Evolutionary conservation across 208 protist species (phyloP), one percentile per base, ranked within the genome.

Genomic region (Borovskyia barvae): DNA sequence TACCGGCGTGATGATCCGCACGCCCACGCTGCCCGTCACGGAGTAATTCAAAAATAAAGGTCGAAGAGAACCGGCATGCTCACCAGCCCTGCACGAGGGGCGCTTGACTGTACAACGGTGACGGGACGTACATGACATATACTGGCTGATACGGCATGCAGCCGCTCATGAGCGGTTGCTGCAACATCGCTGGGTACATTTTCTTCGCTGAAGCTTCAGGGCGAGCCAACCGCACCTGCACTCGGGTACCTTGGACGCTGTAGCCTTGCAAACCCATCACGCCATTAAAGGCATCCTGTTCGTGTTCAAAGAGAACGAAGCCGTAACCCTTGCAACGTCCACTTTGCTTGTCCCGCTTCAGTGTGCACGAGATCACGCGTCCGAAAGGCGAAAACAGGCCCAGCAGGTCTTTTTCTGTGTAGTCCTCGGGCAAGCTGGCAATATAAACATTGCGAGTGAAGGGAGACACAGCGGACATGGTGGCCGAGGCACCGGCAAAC

Each of bases 391-490:
- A 51, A 55, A 94, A 94, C 24, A 94, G 69, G 32, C 68, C 70
- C 25, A 75, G 66, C 5, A 94, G 74, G 47, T 87, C 57, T 25
- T 83, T 80, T 53, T 92, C 76, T 7, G 77, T 73, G 75, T 85
- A 92, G 54, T 86, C 64, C 26, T 61, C 24, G 6, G 88, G 88
- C 29, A 94, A 78, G 50, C 77, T 90, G 39, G 88, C 88, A 46
- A 94, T 85, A 77, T 94, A 94, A 22, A 94, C 80, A 67, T 94
- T 94, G 62, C 87, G 78, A 64, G 50, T 68, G 73, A 77, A 85
- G 20, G 74, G 63, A 37, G 75, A 80, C 12, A 47, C 28, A 62
- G 77, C 84, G 30, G 77, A 75, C 77, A 88, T 84, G 41, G 36
- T 47, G n/a, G n/a, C n/a, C n/a, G n/a, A n/a, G n/a, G n/a, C n/a